Base-by-base conservation (phyloP, 2,329 filamentous ascomycete species). In the Emericellopsis cladophorae region DNA sequence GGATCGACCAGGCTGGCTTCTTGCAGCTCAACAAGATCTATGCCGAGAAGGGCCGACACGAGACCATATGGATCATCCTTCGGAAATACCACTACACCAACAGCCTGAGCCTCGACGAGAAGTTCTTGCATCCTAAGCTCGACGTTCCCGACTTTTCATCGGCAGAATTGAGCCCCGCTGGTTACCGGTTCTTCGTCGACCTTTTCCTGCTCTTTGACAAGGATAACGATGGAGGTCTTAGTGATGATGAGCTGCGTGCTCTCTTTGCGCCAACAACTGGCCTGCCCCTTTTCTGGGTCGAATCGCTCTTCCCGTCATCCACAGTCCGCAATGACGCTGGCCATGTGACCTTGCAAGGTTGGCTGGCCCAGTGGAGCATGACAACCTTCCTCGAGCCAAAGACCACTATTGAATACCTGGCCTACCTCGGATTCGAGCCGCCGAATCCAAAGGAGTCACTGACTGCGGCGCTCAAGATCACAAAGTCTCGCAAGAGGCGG, bases 301-400 rank as follows among this genome's bases (percentile, higher is more conserved):
- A 95, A 47, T 83, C 83, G 1, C 84, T 79, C 1, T 98, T 98
- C 54, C 92, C 92, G 2, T 88, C 84, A 1, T 94, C 87, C 21
- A 95, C 92, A 0, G 90, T 96, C 15, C 81, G 87, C 34, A 96
- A 95, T 55, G 92, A 98, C 61, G 87, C 86, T 8, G 92, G 92
- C 0, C 79, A 96, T 57, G 89, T 98, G 46, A 98, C 92, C 1
- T 69, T 98, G 4, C 92, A 98, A 59, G 92, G 92, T 2, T 98
- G 92, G 92, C 75, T 98, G 31, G 92, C 92, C 4, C 92, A 98
- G 54, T 98, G 92, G 92, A 95, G 89, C 57, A 98, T 98, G 92
- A 98, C 92, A 1, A 98, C 92, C 0, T 98, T 96, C 53, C 79
- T 93, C 45, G 89, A 93, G 42, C 90, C 92, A 11, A 93, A 92